A percentile compares a stretch with the other conserved stretches of the same genome.
These are phyloP conservation scores for Kluyveromyces marxianus DNA, from an alignment of 1,139 yeast species.

Conservation along the genomic window DNA sequence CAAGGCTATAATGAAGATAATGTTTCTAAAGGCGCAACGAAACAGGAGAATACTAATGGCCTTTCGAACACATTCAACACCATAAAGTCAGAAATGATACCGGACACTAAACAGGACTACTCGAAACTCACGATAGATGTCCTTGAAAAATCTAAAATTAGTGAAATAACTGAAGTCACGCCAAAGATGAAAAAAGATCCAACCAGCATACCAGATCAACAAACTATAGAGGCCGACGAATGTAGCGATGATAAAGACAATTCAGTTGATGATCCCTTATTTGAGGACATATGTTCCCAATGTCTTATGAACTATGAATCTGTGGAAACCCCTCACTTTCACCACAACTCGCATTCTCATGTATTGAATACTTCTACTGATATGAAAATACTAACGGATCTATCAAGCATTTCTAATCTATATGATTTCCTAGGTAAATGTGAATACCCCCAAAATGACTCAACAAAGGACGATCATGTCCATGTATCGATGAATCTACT, in stretches of 20 bases:
- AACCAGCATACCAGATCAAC: background rate
- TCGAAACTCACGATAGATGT: too few relatives aligned
- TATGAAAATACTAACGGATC: conserved; percentile 24
- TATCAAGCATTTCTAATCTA: conserved; percentile 27
- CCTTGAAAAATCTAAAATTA: background rate
- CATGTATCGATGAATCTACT: conserved; percentile 5
- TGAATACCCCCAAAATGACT: conserved; percentile 19
- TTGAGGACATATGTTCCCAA: conserved; percentile 21
- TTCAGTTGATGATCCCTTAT: conserved; percentile 14
- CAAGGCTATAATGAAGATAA: too few relatives aligned
- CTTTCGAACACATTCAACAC: background rate
- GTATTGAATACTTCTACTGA: conserved; percentile 21
- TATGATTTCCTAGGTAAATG: conserved; percentile 28
- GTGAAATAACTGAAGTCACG: background rate
- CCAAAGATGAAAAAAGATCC: background rate
- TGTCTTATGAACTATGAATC: conserved; percentile 15
- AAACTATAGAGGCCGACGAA: background rate
- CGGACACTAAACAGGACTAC: too few relatives aligned
- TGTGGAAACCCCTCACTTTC: conserved; percentile 8
- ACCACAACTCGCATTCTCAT: conserved; percentile 19
- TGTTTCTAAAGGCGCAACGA: too few relatives aligned
- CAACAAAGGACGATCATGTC: background rate
- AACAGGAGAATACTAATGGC: background rate
- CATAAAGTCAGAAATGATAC: too few relatives aligned
- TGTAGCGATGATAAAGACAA: conserved; percentile 1